These are phyloP conservation scores for Ustilago nuda DNA, from an alignment of 1,284 basidiomycete genomes.

Conservation along the genomic window DNA sequence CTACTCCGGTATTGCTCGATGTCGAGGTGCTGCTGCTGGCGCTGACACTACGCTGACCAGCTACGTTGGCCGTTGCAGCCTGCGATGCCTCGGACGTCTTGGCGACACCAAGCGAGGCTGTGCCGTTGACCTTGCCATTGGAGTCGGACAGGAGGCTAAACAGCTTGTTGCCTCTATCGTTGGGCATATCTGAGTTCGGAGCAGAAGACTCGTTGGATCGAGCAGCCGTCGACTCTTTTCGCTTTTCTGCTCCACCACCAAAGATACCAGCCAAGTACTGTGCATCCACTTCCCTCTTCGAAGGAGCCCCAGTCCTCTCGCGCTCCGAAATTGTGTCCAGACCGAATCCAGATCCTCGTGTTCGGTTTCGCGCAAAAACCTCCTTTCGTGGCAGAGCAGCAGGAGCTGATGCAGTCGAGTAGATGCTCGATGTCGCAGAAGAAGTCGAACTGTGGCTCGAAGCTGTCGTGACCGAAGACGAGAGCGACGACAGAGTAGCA, in stretches of 20 bases:
- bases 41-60: conserved; percentile 33
- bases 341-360: conserved; percentile 38
- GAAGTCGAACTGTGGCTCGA: conserved; percentile 41
- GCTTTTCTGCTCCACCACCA: conserved; percentile 42
- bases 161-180: conserved; percentile 26
- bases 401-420: conserved; percentile 57
- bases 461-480: conserved; percentile 34
- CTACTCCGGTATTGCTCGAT: conserved; percentile 30
- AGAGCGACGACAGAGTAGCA: conserved; percentile 39
- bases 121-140: conserved; percentile 12
- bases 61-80: conserved; percentile 5
- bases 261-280: conserved; percentile 58
- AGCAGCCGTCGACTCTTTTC: conserved; percentile 11
- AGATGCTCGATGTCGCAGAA: conserved; percentile 54
- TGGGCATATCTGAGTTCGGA: not conserved
- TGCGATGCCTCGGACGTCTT: conserved; percentile 2
- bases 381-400: conserved; percentile 50
- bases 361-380: conserved; percentile 29
- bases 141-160: conserved; percentile 21
- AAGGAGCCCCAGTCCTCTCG: conserved; percentile 22
- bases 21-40: conserved; percentile 21
- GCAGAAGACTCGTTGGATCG: conserved; percentile 8
- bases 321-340: conserved; percentile 55
- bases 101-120: not conserved
- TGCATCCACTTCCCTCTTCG: conserved; percentile 52